Evolutionary conservation across 2,329 filamentous ascomycete species (phyloP).

Genomic region (Dothidotthia symphoricarpi): DNA sequence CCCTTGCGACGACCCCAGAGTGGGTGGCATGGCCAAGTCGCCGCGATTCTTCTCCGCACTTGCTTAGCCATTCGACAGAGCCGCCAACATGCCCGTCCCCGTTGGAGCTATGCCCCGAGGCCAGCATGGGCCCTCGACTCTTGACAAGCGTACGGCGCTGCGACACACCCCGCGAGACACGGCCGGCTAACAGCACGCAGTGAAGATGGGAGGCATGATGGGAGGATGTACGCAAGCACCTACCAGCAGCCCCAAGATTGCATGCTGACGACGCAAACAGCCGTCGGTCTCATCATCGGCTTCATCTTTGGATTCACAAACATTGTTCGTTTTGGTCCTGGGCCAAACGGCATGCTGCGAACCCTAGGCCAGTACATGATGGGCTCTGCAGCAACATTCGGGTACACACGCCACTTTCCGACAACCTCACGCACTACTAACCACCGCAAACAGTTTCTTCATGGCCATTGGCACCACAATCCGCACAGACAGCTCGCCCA

Average conservation of each 20-base stretch:
- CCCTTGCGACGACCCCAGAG: too few relatives aligned
- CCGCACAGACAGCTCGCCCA: conserved; percentile 80
- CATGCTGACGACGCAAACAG: conserved; percentile 51
- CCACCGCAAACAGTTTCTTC: conserved; percentile 67
- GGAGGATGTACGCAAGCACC: conserved; percentile 74
- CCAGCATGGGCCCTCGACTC: conserved; percentile 59
- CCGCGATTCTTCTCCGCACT: conserved; percentile 18
- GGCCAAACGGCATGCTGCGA: conserved; percentile 88
- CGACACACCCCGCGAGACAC: conserved; percentile 11
- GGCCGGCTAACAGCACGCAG: conserved; percentile 51
- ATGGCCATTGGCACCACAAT: conserved; percentile 99
- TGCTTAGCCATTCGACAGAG: conserved; percentile 7
- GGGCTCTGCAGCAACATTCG: conserved; percentile 91
- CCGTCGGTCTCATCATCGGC: conserved; percentile 92
- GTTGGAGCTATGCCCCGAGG: conserved; percentile 46
- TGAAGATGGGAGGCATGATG: conserved; percentile 99
- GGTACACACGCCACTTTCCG: conserved; percentile 56
- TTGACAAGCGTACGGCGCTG: conserved; percentile 64
- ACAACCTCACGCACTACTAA: conserved; percentile 11
- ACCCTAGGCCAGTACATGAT: conserved; percentile 97
- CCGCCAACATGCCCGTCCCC: conserved; percentile 56
- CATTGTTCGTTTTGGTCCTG: conserved; percentile 92
- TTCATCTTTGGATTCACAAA: conserved; percentile 96
- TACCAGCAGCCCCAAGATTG: background rate
- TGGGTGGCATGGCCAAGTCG: too few relatives aligned